phyloP scores from a whole-genome alignment of 805 yeast genomes.

The Hanseniaspora valbyensis region DNA sequence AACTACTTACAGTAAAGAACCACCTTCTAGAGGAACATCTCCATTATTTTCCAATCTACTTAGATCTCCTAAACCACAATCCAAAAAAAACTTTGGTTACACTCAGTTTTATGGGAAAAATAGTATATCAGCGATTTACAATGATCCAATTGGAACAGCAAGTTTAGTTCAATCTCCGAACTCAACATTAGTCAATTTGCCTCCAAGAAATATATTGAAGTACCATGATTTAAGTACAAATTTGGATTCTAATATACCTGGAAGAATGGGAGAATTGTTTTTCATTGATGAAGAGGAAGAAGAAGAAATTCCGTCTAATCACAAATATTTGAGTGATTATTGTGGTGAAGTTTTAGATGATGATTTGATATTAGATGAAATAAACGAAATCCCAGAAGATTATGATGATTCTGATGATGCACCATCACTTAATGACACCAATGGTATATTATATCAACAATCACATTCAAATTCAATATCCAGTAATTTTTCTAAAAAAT shows the following conservation, averaged over 20 bases:
- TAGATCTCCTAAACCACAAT: conserved; percentile 41
- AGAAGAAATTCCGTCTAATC: conserved; percentile 16
- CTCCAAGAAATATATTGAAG: conserved; percentile 23
- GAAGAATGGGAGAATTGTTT: conserved; percentile 26
- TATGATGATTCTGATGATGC: conserved; percentile 27
- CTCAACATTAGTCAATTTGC: neutral
- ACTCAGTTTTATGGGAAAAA: conserved; percentile 7
- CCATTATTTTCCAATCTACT: conserved; percentile 26
- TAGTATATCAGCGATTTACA: neutral
- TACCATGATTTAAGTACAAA: conserved; percentile 32
- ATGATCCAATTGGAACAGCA: neutral
- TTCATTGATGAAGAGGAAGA: conserved; percentile 30
- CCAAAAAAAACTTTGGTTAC: conserved; percentile 24
- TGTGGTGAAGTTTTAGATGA: conserved; percentile 25
- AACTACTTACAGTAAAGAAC: neutral
- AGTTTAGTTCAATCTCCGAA: neutral
- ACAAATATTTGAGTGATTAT: conserved; percentile 16
- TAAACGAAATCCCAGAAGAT: conserved; percentile 40
- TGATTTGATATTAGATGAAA: conserved; percentile 41
- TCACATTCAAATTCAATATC: no score
- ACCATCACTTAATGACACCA: no score
- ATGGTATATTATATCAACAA: neutral
- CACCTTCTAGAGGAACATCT: neutral
- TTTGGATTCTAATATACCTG: conserved; percentile 32
- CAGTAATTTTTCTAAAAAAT: neutral